Base-by-base conservation (phyloP, 768 basidiomycete species). In the Pholiota molesta region DNA sequence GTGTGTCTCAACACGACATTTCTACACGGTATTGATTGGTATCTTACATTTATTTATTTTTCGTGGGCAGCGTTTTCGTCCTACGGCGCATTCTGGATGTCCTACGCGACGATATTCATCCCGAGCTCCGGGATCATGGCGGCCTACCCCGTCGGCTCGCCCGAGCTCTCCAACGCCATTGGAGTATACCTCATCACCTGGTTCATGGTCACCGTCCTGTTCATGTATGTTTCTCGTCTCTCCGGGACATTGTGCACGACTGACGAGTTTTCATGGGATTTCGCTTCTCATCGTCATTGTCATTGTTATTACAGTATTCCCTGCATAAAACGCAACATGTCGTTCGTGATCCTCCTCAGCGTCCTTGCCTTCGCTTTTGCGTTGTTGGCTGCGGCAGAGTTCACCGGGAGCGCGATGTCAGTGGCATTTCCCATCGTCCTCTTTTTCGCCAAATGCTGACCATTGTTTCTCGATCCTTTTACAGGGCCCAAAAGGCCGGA, bases 71-170 rank as follows among this genome's bases (percentile, higher is more conserved):
- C 86, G 0, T 91, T 93, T 76, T 77, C 87, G 1, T 86, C 85
- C 3, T 93, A 88, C 61, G 91, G 91, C 31, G 84, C 83, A 0
- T 93, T 93, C 78, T 93, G 91, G 91, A 78, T 92, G 79, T 91
- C 91, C 2, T 92, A 85, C 57, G 89, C 84, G 6, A 79, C 83
- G 0, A 85, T 92, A 60, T 78, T 86, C 70, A 83, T 90, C 49
- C 92, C 91, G 0, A 77, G 78, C n/a, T 81, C 81, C 0, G 89
- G 90, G 3, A 76, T 92, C 44, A 45, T 70, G 4, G 69, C 74
- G 0, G 84, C 90, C 1, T 92, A 88, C 63, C 56, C 56, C 13
- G 53, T 66, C 0, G 69, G 72, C 55, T 65, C 69, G 13, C 61
- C 62, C 21, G 81, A 87, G 69, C 72, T 89, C 19, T 52, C 66